Base-by-base conservation (phyloP, 2,329 filamentous ascomycete species). In the Celoporthe dispersa region DNA sequence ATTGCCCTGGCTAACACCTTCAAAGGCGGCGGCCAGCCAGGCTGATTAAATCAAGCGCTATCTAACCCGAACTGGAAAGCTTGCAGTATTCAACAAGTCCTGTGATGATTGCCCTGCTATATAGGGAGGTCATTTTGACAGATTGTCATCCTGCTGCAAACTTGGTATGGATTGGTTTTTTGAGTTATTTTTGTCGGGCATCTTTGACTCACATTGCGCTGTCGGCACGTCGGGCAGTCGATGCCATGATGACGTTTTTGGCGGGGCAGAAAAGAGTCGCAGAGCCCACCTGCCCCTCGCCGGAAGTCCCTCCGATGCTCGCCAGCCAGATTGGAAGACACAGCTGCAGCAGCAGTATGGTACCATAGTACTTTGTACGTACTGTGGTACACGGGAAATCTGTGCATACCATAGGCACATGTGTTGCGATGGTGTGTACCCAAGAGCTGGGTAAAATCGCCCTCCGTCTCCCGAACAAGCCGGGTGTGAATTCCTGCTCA, bases 211-310 rank as follows among this genome's bases (percentile, higher is more conserved):
- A 55, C 51, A 28, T 28, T 55, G 19, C 22, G 22, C 25, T 28
- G 51, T 55, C 53, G 53, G 64, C 35, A 60, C 55, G 25, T 66
- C 64, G 51, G 64, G 28, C 33, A 60, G 64, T 31, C 3, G 33
- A 44, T 59, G 31, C 37, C 22, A 3, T 44, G 37, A 66, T 66
- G 64, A 66, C 64, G 64, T 66, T 66, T 41, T 66, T 66, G 64
- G 64, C 53, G 64, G 64, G 64, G 64, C 64, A 66, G 37, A 25
- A 31, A 28, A 35, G 22, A 28, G 37, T 41, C 12, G 35, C n/a
- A 65, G 41, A 65, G 11, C 44, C 63, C 63, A 65, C 44, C 33
- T 55, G 53, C 64, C 64, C 53, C 64, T 66, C 64, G 37, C 37
- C 35, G 62, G 35, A 64, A 51, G 35, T 66, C 35, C 64, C 35